A percentile compares a stretch with the other conserved stretches of the same genome.
Conservation (phyloP, 805 yeast species). For the Yarrowia alimentaria region DNA sequence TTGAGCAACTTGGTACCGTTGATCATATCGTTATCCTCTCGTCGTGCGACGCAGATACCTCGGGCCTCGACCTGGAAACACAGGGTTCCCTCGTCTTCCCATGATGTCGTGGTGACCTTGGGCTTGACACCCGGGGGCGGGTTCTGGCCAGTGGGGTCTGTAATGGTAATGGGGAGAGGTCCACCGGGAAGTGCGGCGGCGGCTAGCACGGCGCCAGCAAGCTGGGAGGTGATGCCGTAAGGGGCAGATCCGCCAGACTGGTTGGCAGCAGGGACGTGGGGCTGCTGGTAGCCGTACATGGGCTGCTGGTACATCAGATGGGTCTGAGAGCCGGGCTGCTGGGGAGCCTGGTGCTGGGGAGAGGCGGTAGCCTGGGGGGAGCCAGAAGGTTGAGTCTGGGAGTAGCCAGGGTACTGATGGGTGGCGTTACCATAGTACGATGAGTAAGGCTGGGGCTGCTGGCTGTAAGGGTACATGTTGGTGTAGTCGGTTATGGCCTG, state of each 20-base stretch:
- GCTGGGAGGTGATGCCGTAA: slow-evolving; percentile 25
- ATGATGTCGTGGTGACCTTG: slow-evolving; percentile 76
- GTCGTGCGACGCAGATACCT: slow-evolving; percentile 73
- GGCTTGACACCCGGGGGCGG: slow-evolving; percentile 48
- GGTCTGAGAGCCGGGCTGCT: slow-evolving; percentile 13
- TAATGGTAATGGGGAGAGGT: slow-evolving; percentile 33
- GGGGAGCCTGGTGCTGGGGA: slow-evolving; percentile 26
- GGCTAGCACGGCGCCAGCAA: slow-evolving; percentile 25
- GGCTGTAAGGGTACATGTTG: slow-evolving; percentile 26
- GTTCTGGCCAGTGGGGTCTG: slow-evolving; percentile 43
- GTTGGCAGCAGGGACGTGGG: slow-evolving; percentile 23
- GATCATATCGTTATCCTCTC: slow-evolving; percentile 83
- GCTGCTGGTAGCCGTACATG: slow-evolving; percentile 25
- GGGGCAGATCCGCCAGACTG: slow-evolving; percentile 21
- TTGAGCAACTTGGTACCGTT: slow-evolving; percentile 81
- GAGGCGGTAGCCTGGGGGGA: slow-evolving; percentile 22
- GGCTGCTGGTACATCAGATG: slow-evolving; percentile 28
- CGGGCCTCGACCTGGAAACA: slow-evolving; percentile 85
- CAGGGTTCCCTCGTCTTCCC: slow-evolving; percentile 85
- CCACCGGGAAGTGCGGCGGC: slow-evolving; percentile 41
- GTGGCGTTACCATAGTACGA: slow-evolving; percentile 26
- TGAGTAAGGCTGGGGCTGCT: slow-evolving; percentile 28
- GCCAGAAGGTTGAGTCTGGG: slow-evolving; percentile 20
- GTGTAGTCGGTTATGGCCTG: slow-evolving; percentile 1
- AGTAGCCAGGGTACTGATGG: slow-evolving; percentile 26